These are phyloP conservation scores for Nothophoma quercina DNA, from an alignment of 2,329 filamentous ascomycete species.

Conservation along the genomic window DNA sequence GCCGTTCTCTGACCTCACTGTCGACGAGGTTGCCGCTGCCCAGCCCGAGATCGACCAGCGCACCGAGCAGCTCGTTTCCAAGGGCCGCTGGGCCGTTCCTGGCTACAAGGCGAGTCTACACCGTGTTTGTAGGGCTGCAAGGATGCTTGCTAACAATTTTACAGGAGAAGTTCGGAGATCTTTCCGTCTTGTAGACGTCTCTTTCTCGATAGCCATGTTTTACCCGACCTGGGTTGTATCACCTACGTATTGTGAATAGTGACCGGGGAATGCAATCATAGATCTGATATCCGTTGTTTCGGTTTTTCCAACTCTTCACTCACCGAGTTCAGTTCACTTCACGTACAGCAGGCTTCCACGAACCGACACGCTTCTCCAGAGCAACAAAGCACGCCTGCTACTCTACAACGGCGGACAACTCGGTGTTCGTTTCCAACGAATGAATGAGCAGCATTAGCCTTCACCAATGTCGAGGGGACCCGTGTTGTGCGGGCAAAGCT, in stretches of 20 bases:
- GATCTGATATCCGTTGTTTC: slow-evolving; percentile 19
- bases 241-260: slow-evolving; percentile 52
- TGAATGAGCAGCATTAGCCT: too few relatives aligned
- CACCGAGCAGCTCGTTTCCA: slow-evolving; percentile 91
- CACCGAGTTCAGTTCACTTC: too few relatives aligned
- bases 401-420: too few relatives aligned
- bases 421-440: too few relatives aligned
- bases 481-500: too few relatives aligned
- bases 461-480: too few relatives aligned
- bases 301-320: not conserved
- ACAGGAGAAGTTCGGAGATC: slow-evolving; percentile 98
- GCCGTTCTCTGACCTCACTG: slow-evolving; percentile 96
- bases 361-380: too few relatives aligned
- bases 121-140: not conserved
- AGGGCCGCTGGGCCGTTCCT: slow-evolving; percentile 97
- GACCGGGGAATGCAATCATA: slow-evolving; percentile 46
- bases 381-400: too few relatives aligned
- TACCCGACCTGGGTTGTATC: slow-evolving; percentile 49
- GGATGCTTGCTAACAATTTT: slow-evolving; percentile 56
- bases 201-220: slow-evolving; percentile 36
- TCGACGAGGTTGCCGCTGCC: slow-evolving; percentile 93
- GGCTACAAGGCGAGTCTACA: slow-evolving; percentile 88
- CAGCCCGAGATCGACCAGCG: slow-evolving; percentile 98
- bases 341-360: too few relatives aligned
- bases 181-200: slow-evolving; percentile 82